A percentile compares a stretch with the other conserved stretches of the same genome.
These are phyloP conservation scores for Fusarium nematophilum DNA, from an alignment of 2,329 filamentous ascomycete genomes.

Conservation along the genomic window DNA sequence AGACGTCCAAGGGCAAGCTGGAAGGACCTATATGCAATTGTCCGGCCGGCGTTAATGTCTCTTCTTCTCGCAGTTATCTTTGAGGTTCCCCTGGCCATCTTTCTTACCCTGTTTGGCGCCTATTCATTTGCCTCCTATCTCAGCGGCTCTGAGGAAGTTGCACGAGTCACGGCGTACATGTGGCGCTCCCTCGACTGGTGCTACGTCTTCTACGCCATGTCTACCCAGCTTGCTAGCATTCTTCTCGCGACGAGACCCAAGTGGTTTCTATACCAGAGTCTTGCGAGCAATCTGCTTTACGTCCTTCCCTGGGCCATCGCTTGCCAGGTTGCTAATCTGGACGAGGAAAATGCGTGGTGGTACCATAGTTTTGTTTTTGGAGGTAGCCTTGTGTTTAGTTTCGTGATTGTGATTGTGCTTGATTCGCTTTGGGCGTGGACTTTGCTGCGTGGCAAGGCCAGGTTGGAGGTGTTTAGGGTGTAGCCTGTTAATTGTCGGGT, in stretches of 20 bases:
- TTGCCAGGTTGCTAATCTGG: slow-evolving; percentile 61
- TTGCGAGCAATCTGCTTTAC: slow-evolving; percentile 74
- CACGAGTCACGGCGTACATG: slow-evolving; percentile 72
- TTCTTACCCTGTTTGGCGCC: slow-evolving; percentile 70
- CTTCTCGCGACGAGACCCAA: slow-evolving; percentile 71
- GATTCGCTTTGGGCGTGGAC: slow-evolving; percentile 64
- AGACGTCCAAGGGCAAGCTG: slow-evolving; percentile 30
- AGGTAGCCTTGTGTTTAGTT: slow-evolving; percentile 75
- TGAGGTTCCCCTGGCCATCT: slow-evolving; percentile 72
- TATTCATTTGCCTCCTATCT: slow-evolving; percentile 72
- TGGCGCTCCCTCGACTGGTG: slow-evolving; percentile 73
- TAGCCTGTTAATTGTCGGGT: no score
- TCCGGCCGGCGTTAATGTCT: slow-evolving; percentile 65
- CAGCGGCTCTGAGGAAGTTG: slow-evolving; percentile 66
- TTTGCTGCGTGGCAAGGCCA: slow-evolving; percentile 57
- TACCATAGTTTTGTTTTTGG: slow-evolving; percentile 76
- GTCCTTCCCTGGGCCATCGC: slow-evolving; percentile 78
- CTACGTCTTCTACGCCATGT: slow-evolving; percentile 76
- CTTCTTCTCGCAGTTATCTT: slow-evolving; percentile 63
- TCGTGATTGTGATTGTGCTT: slow-evolving; percentile 65
- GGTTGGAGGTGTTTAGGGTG: slow-evolving; percentile 50
- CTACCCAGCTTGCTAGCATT: slow-evolving; percentile 73
- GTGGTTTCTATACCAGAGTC: slow-evolving; percentile 76
- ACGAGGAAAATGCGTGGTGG: slow-evolving; percentile 69
- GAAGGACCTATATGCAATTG: slow-evolving; percentile 51